Evolutionary conservation across 2,329 filamentous ascomycete genomes (phyloP).

Genomic region (Juglanconis oblonga): DNA sequence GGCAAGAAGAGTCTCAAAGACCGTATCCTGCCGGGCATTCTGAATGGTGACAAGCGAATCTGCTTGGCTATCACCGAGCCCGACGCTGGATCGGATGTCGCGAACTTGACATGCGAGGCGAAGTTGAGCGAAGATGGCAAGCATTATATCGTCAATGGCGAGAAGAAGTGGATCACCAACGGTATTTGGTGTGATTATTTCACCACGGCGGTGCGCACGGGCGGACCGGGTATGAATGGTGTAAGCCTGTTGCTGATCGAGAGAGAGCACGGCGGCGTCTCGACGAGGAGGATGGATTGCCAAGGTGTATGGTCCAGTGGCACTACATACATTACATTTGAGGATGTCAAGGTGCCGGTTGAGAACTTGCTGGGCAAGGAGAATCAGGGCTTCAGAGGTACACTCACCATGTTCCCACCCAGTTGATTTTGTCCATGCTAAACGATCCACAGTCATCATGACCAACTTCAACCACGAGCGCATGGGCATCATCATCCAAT

Average conservation of each 20-base stretch:
- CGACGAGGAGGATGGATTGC: constrained; percentile 95
- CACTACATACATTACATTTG: constrained; percentile 96
- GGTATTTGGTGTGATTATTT: constrained; percentile 97
- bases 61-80: constrained; percentile 97
- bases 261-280: constrained; percentile 78
- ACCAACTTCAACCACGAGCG: constrained; percentile 99
- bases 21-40: constrained; percentile 81
- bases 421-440: background rate
- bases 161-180: constrained; percentile 99
- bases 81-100: constrained; percentile 92
- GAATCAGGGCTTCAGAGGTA: constrained; percentile 92
- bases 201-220: constrained; percentile 92
- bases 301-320: constrained; percentile 95
- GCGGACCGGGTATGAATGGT: constrained; percentile 86
- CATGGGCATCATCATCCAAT: constrained; percentile 98
- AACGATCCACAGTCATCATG: constrained; percentile 72
- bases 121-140: constrained; percentile 94
- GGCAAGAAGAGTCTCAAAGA: constrained; percentile 82
- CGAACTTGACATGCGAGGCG: constrained; percentile 92
- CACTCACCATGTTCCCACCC: constrained; percentile 13
- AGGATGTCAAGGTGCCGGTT: constrained; percentile 99
- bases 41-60: constrained; percentile 93
- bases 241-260: constrained; percentile 90
- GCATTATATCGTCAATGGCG: constrained; percentile 98
- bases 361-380: constrained; percentile 97